These are phyloP conservation scores for Trichoderma asperelloides DNA, from an alignment of 495 filamentous ascomycete genomes.

Conservation along the genomic window DNA sequence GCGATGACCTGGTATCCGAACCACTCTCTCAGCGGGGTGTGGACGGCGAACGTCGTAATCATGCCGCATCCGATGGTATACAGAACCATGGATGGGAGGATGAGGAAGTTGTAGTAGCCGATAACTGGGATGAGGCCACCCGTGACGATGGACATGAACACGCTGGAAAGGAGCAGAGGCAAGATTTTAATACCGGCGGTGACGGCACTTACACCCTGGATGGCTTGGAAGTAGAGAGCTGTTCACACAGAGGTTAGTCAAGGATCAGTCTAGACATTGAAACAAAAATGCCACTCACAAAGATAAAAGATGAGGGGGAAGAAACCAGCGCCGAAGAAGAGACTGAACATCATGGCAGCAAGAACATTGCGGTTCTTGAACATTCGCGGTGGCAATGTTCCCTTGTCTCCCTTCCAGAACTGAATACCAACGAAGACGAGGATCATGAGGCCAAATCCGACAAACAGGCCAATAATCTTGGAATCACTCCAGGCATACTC, in stretches of 20 bases:
- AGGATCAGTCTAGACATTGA: neutral
- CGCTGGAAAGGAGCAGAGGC: constrained; percentile 60
- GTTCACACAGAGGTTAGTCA: constrained; percentile 1
- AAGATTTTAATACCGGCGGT: constrained; percentile 72
- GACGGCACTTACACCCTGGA: constrained; percentile 61
- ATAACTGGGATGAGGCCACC: constrained; percentile 36
- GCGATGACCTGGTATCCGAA: constrained; percentile 46
- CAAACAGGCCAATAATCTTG: constrained; percentile 37
- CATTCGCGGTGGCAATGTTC: constrained; percentile 48
- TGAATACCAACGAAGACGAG: constrained; percentile 42
- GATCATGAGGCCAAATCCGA: constrained; percentile 39
- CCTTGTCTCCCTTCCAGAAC: constrained; percentile 40
- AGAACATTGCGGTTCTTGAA: constrained; percentile 47
- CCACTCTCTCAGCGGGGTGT: constrained; percentile 38
- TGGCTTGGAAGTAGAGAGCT: constrained; percentile 84
- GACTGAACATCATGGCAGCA: constrained; percentile 43
- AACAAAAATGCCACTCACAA: constrained; percentile 27
- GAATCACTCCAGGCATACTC: constrained; percentile 43
- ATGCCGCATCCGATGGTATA: constrained; percentile 42
- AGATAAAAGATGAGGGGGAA: constrained; percentile 65
- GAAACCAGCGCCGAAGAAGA: constrained; percentile 56
- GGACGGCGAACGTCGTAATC: constrained; percentile 36
- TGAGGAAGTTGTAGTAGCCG: constrained; percentile 46
- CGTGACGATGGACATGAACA: constrained; percentile 40
- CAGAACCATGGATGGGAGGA: constrained; percentile 34